Base-by-base conservation (phyloP, 176 grass and related monocot genomes). In the Bothriochloa decipiens region DNA sequence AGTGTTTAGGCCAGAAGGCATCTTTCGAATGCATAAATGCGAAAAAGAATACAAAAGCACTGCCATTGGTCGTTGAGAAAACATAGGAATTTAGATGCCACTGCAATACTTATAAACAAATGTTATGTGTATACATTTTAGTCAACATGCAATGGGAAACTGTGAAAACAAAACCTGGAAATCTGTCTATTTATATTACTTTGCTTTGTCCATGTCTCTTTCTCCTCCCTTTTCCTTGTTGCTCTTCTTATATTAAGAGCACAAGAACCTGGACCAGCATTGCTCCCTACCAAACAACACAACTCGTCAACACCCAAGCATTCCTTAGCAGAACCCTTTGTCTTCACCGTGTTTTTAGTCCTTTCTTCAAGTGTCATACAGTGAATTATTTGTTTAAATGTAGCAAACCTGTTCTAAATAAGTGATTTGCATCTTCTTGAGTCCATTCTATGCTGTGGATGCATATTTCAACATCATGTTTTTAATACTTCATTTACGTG, bases 331-430 rank as follows among this genome's bases (percentile, higher is more conserved):
- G 26, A 27, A 42, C 7, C 32, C 1, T 39, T 78, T 42, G 13
- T 64, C n/a, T 40, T 27, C 37, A 5, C 52, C 7, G 3, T 78
- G 22, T 20, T 78, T 77, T 27, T 55, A 36, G 6, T 64, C 76
- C 37, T 43, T 78, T 14, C 20, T 78, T 15, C 20, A 62, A 42
- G 6, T 41, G 25, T 29, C 25, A 10, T 37, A 35, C 17, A 29
- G 10, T 87, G 2, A 1, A 45, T 72, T 75, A 16, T 18, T 65
- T 63, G 14, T 57, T 57, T 26, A 40, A 80, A n/a, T 53, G 6
- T 26, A 71, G 16, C 25, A 26, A 14, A 25, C 42, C 14, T 78
- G 26, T 82, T 86, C 79, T 72, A 46, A 82, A 74, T 71, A 35
- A n/a, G 6, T 50, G 57, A 49, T 70, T 52, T 77, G 32, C 33